Evolutionary conservation across 2,329 filamentous ascomycete genomes (phyloP), one percentile per base, ranked within the genome.

Genomic region (Calcarisporium arbuscula): DNA sequence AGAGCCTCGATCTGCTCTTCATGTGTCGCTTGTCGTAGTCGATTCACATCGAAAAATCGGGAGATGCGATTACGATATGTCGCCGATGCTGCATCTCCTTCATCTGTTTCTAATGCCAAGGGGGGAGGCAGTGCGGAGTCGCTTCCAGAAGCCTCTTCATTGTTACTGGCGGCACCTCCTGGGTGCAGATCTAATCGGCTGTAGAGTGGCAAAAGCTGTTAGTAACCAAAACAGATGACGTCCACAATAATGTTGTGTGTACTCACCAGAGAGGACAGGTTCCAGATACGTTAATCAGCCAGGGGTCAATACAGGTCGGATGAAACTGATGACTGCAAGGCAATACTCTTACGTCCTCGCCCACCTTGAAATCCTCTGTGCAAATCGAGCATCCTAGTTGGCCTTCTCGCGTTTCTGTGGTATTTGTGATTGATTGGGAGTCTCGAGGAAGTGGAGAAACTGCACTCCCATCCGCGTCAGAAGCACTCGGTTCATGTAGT

Each of bases 301-400:
- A 84, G 5, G 79, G 80, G 46, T 84, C 80, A 37, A 84, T 71
- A 46, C 80, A 84, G 29, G 65, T 64, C 1, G 80, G 79, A 47
- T 84, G 80, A 48, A 77, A 84, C 43, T 80, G 77, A 54, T 84
- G 80, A 37, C 75, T 61, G 51, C 80, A 84, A 22, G 80, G 80
- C 26, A 84, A 57, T 2, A 84, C 76, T 28, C 80, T 69, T 34
- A 84, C 75, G 46, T 83, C 77, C 48, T 83, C 74, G 11, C 80
- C 80, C 14, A 77, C 67, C 4, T 54, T 68, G 47, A 84, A 84
- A 47, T 83, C 78, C 42, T 84, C 80, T 3, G 79, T 82, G 49
- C 80, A 84, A 38, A 84, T 83, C 2, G 78, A 77, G 52, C 80
- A 84, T 19, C 70, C 75, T 10, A 74, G 54, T 32, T 69, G 57